Evolutionary conservation across 2,329 filamentous ascomycete species (phyloP).

Genomic region (Sclerotinia spermophila): DNA sequence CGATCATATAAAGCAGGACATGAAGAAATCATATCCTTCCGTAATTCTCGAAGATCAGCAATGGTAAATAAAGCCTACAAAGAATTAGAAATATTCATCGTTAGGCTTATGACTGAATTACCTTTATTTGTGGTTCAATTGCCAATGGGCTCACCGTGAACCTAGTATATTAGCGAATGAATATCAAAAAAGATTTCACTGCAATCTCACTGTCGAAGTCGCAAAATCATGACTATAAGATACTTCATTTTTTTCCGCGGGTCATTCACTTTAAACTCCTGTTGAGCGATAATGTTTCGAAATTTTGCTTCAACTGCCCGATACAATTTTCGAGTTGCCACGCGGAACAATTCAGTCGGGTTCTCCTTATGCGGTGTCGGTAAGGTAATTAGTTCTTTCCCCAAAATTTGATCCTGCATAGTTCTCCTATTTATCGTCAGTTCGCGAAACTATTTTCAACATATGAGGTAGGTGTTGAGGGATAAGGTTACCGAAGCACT

Average conservation of each 20-base stretch:
- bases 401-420: background rate
- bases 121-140: background rate
- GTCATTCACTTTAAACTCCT: too few relatives aligned
- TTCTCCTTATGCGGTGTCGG: background rate
- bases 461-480: background rate
- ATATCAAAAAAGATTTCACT: too few relatives aligned
- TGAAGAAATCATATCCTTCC: background rate
- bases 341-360: background rate
- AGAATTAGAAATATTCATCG: background rate
- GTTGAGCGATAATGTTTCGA: too few relatives aligned
- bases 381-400: background rate
- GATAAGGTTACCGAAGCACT: background rate
- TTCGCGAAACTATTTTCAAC: background rate
- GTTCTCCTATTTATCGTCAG: background rate
- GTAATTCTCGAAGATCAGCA: background rate
- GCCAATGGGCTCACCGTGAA: background rate
- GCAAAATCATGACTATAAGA: background rate
- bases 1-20: background rate
- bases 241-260: background rate
- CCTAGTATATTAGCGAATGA: too few relatives aligned
- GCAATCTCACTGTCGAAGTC: background rate
- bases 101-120: background rate
- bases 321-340: background rate
- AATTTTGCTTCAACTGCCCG: background rate
- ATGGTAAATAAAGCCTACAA: background rate